Base-by-base conservation (phyloP, 495 filamentous ascomycete genomes). In the Cercophora samala region DNA sequence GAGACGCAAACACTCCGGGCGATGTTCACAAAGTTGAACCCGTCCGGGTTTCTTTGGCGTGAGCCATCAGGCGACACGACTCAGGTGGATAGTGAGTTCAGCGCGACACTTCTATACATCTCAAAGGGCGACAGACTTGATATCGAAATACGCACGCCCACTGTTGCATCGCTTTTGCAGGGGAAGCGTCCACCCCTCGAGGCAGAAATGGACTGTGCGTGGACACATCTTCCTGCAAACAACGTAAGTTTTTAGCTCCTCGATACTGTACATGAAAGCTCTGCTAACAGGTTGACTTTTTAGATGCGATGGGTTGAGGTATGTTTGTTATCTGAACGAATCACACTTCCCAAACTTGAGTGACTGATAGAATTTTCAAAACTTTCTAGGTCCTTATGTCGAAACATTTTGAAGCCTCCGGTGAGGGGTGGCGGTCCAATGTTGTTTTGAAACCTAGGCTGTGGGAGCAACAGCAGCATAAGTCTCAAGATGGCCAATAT, bases 401-500 rank as follows among this genome's bases (percentile, higher is more conserved):
- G 9, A 46, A 46, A 46, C 37, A 17, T 17, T 46, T 9, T 46
- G 37, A 46, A 9, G 37, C 15, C 11, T 46, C 3, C 0, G 37
- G 37, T 11, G 37, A 46, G 37, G 15, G 37, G 5, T 46, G 37
- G 37, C 8, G 15, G 11, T 8, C 37, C 9, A 17, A 46, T 46
- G 37, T 46, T 46, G 37, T 46, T 11, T 17, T 46, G 9, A 46
- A 46, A 17, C 37, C 37, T 3, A 46, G 37, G 37, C 13, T 46
- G 8, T 46, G 37, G 37, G 22, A 46, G 42, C 64, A 46, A 19
- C 26, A 55, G 15, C 42, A 60, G 19, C 64, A 60, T 19, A 58
- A 59, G 11, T 53, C 19, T 15, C 37, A 68, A 60, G 37, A 46
- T 13, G 37, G 37, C 6, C 37, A 11, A 2, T 46, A 46, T 9